Evolutionary conservation across 257 asterid species (phyloP).

Genomic region (Voacanga thouarsii): DNA sequence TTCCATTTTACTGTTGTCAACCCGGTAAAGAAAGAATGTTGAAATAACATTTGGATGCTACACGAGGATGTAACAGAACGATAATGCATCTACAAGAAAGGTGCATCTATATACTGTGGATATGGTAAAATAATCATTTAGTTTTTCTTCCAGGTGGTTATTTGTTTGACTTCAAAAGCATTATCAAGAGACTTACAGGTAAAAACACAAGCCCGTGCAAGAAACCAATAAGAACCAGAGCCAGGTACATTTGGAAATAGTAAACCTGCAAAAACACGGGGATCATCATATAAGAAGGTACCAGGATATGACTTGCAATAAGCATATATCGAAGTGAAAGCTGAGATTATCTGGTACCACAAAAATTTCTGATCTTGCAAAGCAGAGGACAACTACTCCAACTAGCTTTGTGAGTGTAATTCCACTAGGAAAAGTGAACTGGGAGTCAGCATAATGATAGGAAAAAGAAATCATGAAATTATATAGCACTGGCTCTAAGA

Average conservation of each 20-base stretch:
- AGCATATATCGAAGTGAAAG: background rate
- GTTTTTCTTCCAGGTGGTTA: background rate
- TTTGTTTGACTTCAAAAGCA: background rate
- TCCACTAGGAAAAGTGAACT: conserved; percentile 49
- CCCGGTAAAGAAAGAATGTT: background rate
- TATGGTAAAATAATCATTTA: too few relatives aligned
- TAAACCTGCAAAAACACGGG: conserved; percentile 57
- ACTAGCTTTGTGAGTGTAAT: conserved; percentile 92
- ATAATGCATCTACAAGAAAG: background rate
- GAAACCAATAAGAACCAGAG: conserved; percentile 86
- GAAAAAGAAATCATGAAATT: background rate
- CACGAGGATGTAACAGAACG: too few relatives aligned
- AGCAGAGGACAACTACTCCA: conserved; percentile 79
- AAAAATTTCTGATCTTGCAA: conserved; percentile 78
- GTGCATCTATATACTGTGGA: background rate
- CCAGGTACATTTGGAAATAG: conserved; percentile 86
- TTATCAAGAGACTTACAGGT: conserved; percentile 54
- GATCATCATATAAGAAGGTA: conserved; percentile 8
- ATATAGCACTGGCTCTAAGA: background rate
- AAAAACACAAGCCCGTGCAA: conserved; percentile 75
- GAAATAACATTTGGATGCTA: too few relatives aligned
- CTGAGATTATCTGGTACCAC: conserved; percentile 45
- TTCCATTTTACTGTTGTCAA: too few relatives aligned
- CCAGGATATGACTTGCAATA: background rate
- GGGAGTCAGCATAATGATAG: background rate